Conservation (phyloP, 768 basidiomycete species). For the Xerocomus brunneocitrinus region DNA sequence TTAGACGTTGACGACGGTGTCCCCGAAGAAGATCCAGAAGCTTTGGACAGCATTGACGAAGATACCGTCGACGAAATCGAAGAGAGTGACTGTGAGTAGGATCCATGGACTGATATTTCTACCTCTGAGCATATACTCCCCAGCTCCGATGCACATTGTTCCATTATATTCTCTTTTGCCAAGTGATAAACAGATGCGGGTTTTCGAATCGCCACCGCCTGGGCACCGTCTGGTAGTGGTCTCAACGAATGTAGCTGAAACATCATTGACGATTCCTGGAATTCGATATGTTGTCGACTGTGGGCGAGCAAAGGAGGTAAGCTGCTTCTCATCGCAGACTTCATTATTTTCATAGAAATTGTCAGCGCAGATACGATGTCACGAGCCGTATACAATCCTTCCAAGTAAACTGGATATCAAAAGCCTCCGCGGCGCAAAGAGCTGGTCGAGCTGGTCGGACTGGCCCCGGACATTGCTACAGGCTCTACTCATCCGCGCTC, state of each 20-base stretch:
- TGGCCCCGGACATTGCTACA: conserved; percentile 97
- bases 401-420: conserved; percentile 89
- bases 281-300: conserved; percentile 98
- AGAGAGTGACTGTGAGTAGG: conserved; percentile 57
- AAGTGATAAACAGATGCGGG: conserved; percentile 91
- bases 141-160: conserved; percentile 91
- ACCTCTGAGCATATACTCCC: not conserved
- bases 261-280: conserved; percentile 93
- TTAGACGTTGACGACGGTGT: conserved; percentile 63
- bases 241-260: conserved; percentile 95
- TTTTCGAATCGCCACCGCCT: conserved; percentile 80
- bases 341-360: not conserved
- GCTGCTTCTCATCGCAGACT: conserved; percentile 1
- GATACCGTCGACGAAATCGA: conserved; percentile 52
- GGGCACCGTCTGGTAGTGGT: conserved; percentile 87
- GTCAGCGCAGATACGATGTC: conserved; percentile 77
- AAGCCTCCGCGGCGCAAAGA: conserved; percentile 90
- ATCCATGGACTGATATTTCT: conserved; percentile 5
- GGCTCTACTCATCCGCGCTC: conserved; percentile 92
- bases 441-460: conserved; percentile 97
- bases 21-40: conserved; percentile 67
- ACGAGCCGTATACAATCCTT: conserved; percentile 85
- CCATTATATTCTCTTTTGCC: conserved; percentile 91
- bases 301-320: conserved; percentile 90
- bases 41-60: conserved; percentile 71